Percentiles rank a stretch among this genome's conserved stretches.
Conservation (phyloP, 129 eudicot genomes). For the Arctium minus region DNA sequence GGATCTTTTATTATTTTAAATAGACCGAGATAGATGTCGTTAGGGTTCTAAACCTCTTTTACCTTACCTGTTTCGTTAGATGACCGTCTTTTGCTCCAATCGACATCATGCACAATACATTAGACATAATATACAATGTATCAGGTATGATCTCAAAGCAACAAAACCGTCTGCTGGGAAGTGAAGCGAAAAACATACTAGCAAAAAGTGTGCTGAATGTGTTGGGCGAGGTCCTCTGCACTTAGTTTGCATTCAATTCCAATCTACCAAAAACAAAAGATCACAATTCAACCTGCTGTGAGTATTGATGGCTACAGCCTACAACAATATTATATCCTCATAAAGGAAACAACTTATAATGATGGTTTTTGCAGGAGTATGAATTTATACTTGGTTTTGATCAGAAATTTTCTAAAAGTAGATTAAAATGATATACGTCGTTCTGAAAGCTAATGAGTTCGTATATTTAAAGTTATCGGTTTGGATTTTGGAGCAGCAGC, state of each 20-base stretch:
- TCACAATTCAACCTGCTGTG: neutral
- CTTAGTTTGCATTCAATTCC: constrained; percentile 96
- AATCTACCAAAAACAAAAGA: constrained; percentile 47
- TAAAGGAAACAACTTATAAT: neutral
- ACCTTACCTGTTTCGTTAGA: constrained; percentile 1
- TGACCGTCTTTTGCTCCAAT: neutral
- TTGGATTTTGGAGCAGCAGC: neutral
- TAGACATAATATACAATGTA: constrained; percentile 9
- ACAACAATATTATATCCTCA: neutral
- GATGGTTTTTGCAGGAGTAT: neutral
- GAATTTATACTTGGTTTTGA: neutral
- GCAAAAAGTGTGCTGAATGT: constrained; percentile 87
- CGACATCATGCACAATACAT: constrained; percentile 26
- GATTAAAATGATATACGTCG: neutral
- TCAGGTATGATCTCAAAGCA: constrained; percentile 18
- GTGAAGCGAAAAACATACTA: constrained; percentile 5
- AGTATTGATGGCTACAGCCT: neutral
- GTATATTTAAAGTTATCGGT: neutral
- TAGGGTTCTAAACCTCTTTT: constrained; percentile 18
- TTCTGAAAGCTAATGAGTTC: neutral
- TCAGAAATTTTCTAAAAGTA: neutral
- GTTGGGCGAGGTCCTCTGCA: constrained; percentile 89
- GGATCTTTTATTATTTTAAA: constrained; percentile 4
- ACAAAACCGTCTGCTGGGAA: constrained; percentile 3
- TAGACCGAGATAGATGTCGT: constrained; percentile 1